Base-by-base conservation (phyloP, 1,139 yeast species). In the Debaryomyces udenii region DNA sequence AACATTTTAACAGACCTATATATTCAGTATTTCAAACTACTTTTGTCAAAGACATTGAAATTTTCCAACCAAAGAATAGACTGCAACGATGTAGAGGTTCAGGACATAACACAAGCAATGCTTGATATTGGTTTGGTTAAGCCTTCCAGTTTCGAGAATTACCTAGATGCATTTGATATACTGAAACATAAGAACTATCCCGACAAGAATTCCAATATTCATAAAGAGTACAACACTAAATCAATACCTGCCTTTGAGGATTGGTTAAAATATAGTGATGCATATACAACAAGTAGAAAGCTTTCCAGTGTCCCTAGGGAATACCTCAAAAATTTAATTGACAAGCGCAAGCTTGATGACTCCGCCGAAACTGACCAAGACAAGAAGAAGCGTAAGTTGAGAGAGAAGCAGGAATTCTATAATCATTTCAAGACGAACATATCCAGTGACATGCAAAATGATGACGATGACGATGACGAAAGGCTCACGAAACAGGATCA, bases 1-100 rank as follows among this genome's bases (percentile, higher is more conserved):
- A 85, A 84, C 55, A 70, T 78, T 3, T 49, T 84, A 23, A 80
- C 90, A 0, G 93, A 85, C 49, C 49, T 86, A 5, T 75, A 81
- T 53, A 64, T 83, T 11, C 74, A 81, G 35, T 81, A 79, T 55
- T 57, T 86, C 28, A 62, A 64, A 35, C 61, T 77, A 24, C 56
- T 86, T 26, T 62, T 78, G 2, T 45, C 59, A 6, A 75, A 72
- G 39, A 62, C 83, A 2, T 51, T 66, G 18, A 60, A 53, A 42
- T 62, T 56, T 33, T 33, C 52, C 30, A 31, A 44, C 6, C 48
- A 43, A 29, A 27, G 51, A 27, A 40, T 27, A 35, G 52, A 49
- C 32, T 45, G 47, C 23, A 44, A 50, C 15, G 38, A 63, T 10
- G 68, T 80, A 6, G 71, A 66, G 6, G 53, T 82, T 9, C 79